Conservation (phyloP, 352 stramenopile species). For the Phytophthora constricta region DNA sequence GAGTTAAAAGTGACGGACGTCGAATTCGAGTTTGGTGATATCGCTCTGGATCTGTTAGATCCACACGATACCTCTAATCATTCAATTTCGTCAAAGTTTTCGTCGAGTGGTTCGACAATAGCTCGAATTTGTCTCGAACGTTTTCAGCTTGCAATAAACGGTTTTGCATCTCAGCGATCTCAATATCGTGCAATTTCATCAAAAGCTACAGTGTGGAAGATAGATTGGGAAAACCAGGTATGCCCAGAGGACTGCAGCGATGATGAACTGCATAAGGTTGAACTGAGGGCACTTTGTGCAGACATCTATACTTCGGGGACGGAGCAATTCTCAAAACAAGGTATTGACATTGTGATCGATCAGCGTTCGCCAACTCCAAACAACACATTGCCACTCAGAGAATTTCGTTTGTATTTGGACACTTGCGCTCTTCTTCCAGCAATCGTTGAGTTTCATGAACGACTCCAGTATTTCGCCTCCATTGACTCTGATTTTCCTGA, state of each 20-base stretch:
- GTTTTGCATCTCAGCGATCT: conserved; percentile 56
- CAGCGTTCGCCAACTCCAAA: conserved; percentile 29
- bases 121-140: conserved; percentile 50
- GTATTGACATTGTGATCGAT: conserved; percentile 61
- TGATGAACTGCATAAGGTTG: conserved; percentile 12
- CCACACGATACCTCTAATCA: conserved; percentile 21
- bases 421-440: conserved; percentile 59
- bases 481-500: conserved; percentile 46
- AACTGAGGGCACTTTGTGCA: conserved; percentile 27
- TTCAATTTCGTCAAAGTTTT: background rate
- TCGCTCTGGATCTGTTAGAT: conserved; percentile 46
- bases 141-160: conserved; percentile 44
- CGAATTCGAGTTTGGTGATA: conserved; percentile 51
- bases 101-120: conserved; percentile 34
- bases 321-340: conserved; percentile 23
- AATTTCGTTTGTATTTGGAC: conserved; percentile 70
- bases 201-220: conserved; percentile 52
- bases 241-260: background rate
- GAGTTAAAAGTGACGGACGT: conserved; percentile 57
- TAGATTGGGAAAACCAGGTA: conserved; percentile 37
- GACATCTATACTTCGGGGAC: conserved; percentile 23
- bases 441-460: conserved; percentile 55
- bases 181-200: conserved; percentile 56
- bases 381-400: conserved; percentile 24
- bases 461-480: conserved; percentile 53